phyloP scores from a whole-genome alignment of 2,329 filamentous ascomycete genomes.

The Colletotrichum euphorbiae region DNA sequence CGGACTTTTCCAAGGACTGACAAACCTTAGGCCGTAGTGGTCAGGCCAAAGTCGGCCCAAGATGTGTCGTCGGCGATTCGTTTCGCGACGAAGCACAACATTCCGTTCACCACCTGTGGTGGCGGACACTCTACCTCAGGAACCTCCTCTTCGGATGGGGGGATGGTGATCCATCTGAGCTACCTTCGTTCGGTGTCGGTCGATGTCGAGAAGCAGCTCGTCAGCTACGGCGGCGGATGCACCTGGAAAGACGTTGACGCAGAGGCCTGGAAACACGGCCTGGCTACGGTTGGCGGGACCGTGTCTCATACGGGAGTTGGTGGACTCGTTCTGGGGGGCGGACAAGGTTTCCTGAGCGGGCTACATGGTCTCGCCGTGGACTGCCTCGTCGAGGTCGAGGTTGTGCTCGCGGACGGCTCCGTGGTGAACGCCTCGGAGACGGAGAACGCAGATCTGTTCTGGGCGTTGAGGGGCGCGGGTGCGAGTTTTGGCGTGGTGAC shows the following conservation, averaged over 20 bases:
- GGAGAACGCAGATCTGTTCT: constrained; percentile 57
- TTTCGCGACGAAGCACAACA: constrained; percentile 55
- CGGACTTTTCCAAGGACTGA: not conserved
- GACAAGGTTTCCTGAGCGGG: constrained; percentile 67
- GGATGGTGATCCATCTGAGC: constrained; percentile 66
- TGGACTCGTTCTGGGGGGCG: constrained; percentile 68
- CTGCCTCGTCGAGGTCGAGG: constrained; percentile 51
- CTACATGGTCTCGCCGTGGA: constrained; percentile 63
- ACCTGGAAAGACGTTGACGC: constrained; percentile 67
- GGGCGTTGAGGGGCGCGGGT: constrained; percentile 55
- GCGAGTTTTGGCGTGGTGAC: constrained; percentile 58
- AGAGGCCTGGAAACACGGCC: constrained; percentile 59
- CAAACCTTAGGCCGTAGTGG: constrained; percentile 54
- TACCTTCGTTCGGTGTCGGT: constrained; percentile 63
- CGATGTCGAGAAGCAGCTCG: constrained; percentile 55
- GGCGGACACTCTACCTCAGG: constrained; percentile 68
- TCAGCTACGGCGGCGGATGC: constrained; percentile 63
- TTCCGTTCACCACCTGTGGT: constrained; percentile 65
- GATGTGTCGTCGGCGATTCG: constrained; percentile 57
- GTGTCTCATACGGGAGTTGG: constrained; percentile 73
- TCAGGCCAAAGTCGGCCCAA: constrained; percentile 53
- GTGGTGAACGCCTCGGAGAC: constrained; percentile 53
- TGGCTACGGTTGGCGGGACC: constrained; percentile 71
- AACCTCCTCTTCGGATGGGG: constrained; percentile 59
- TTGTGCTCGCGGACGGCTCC: constrained; percentile 54